Percentiles rank a stretch among this genome's conserved stretches.
Evolutionary conservation across 2,329 filamentous ascomycete genomes (phyloP).

Genomic region (Lasiodiplodia theobromae): DNA sequence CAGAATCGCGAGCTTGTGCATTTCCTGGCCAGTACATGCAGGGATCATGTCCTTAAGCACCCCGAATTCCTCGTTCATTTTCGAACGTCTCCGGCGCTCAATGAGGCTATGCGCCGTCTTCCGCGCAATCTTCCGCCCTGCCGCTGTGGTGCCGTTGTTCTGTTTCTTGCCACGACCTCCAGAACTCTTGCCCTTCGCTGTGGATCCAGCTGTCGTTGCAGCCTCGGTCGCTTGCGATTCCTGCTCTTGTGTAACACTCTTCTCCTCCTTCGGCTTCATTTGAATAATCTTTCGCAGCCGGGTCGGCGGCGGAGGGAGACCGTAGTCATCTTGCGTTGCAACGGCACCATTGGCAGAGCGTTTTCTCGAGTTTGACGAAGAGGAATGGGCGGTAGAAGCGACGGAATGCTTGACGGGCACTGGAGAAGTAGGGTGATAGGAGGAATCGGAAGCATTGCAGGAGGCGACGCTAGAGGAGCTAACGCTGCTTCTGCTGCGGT

Average conservation of each 20-base stretch:
- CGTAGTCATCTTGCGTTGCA: slow-evolving; percentile 69
- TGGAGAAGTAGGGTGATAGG: slow-evolving; percentile 57
- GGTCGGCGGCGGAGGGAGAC: slow-evolving; percentile 89
- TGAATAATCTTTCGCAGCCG: slow-evolving; percentile 96
- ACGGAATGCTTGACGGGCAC: slow-evolving; percentile 27
- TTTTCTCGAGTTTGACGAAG: slow-evolving; percentile 38
- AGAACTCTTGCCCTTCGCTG: slow-evolving; percentile 12
- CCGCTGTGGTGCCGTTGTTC: slow-evolving; percentile 72
- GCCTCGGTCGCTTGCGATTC: slow-evolving; percentile 1
- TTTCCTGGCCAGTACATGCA: slow-evolving; percentile 89
- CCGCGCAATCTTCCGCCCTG: slow-evolving; percentile 90
- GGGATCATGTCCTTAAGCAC: slow-evolving; percentile 95
- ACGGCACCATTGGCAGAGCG: slow-evolving; percentile 35
- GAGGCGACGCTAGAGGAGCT: slow-evolving; percentile 54
- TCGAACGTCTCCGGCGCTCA: slow-evolving; percentile 85
- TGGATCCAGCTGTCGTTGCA: slow-evolving; percentile 33
- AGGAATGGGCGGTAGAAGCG: slow-evolving; percentile 33
- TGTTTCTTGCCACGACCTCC: slow-evolving; percentile 70
- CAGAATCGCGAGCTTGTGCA: slow-evolving; percentile 96
- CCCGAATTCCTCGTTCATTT: slow-evolving; percentile 99
- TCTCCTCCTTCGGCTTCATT: slow-evolving; percentile 74
- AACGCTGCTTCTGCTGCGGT: slow-evolving; percentile 55
- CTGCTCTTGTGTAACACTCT: slow-evolving; percentile 37
- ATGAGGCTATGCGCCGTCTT: slow-evolving; percentile 98
- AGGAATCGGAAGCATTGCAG: slow-evolving; percentile 59